Evolutionary conservation across 2,329 filamentous ascomycete species (phyloP), one percentile per base, ranked within the genome.

Genomic region (Endothia cerciana): DNA sequence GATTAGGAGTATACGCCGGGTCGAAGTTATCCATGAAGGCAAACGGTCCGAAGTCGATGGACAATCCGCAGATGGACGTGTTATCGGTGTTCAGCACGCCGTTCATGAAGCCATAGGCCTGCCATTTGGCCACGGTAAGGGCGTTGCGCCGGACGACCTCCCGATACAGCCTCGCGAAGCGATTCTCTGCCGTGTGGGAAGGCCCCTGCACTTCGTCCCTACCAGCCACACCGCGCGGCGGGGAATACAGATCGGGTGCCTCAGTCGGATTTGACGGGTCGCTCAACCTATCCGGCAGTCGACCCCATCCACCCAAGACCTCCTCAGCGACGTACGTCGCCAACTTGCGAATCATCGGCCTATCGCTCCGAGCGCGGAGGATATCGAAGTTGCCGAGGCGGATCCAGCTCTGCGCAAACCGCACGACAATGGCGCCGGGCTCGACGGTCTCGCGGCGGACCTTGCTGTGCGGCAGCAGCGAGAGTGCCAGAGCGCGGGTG

Each of bases 81-180:
- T 99, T 99, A 75, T 99, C 95, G 0, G 95, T 98, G 78, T 99
- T 99, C 65, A 99, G 82, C 4, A 99, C 95, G 56, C 95, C 95
- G 73, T 99, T 99, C 85, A 97, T 98, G 80, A 99, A 99, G n/a
- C 93, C 95, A 74, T 98, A 98, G 0, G 93, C 93, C 80, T 99
- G 96, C 94, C 95, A 98, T 71, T 90, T 87, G 13, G 95, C 95
- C 1, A 98, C 94, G 0, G 91, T 96, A 66, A 85, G 83, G 1
- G 95, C 95, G 74, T 97, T 99, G 40, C 92, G 87, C 51, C 93
- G 88, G 4, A 89, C 89, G 64, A 99, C 89, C 73, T 97, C 93
- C 43, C 95, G 89, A 77, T 96, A 99, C 0, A 99, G 81, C 19
- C 94, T 86, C 0, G 91, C 84, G 76, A 95, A 99, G 40, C 94